Conservation (phyloP, 2,329 filamentous ascomycete species). For the Phymatotrichopsis omnivora region DNA sequence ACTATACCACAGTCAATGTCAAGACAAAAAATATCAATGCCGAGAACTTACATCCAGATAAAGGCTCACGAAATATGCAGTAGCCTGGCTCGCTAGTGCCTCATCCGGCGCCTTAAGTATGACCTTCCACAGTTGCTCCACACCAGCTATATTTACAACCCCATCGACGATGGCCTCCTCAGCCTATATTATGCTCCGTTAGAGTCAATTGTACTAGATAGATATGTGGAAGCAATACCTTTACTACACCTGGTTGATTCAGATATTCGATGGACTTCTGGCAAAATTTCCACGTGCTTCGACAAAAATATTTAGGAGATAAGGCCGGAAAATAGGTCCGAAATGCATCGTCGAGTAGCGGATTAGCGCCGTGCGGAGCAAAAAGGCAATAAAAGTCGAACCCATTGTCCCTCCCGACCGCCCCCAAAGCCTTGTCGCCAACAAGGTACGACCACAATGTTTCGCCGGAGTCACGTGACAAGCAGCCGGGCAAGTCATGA, state of each 20-base stretch:
- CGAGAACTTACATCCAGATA: slow-evolving; percentile 47
- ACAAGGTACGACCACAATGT: slow-evolving; percentile 26
- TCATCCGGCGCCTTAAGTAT: slow-evolving; percentile 57
- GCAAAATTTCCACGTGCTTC: slow-evolving; percentile 28
- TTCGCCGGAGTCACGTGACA: slow-evolving; percentile 17
- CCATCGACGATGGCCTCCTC: slow-evolving; percentile 30
- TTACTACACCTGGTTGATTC: slow-evolving; percentile 23
- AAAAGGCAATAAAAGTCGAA: slow-evolving; percentile 23
- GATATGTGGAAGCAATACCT: background rate
- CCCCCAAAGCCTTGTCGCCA: slow-evolving; percentile 17
- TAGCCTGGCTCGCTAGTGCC: slow-evolving; percentile 58
- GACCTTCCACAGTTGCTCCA: slow-evolving; percentile 74
- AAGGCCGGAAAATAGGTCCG: slow-evolving; percentile 29
- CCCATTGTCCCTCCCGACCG: slow-evolving; percentile 23
- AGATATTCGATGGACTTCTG: slow-evolving; percentile 30
- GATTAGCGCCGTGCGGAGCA: slow-evolving; percentile 2
- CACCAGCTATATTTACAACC: slow-evolving; percentile 44
- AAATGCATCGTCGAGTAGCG: slow-evolving; percentile 25
- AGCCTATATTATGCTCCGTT: slow-evolving; percentile 38
- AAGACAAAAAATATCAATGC: background rate
- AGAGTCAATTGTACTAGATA: background rate
- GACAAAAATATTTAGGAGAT: slow-evolving; percentile 28
- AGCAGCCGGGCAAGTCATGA: slow-evolving; percentile 20
- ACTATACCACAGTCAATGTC: slow-evolving; percentile 24
- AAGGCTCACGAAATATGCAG: slow-evolving; percentile 59